Base-by-base conservation (phyloP, 345 rosid species). In the Kandelia obovata region DNA sequence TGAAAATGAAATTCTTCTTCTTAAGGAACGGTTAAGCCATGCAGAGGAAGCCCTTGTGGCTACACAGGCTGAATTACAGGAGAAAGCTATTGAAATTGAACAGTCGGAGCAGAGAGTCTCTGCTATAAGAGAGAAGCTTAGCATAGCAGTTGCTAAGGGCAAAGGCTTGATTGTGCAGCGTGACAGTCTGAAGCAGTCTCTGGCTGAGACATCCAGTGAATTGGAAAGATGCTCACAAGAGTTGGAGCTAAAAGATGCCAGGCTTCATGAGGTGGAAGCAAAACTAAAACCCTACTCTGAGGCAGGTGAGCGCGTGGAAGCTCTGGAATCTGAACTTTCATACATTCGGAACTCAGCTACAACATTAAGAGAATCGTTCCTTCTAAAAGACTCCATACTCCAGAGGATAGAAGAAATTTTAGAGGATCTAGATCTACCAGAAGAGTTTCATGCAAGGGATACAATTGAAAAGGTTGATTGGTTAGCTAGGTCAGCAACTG, bases 301-400 rank as follows among this genome's bases (percentile, higher is more conserved):
- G 86, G 95, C 95, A 37, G 95, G 96, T 67, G 98, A 89, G 80
- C 95, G 89, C 28, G 93, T 83, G 78, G 97, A 88, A 78, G 93
- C 99, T 78, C 76, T 92, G 77, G 99, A 95, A 77, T 89, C 99
- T 68, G 99, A 95, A 73, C 99, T 95, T 74, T 86, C 99, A 32
- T 95, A 92, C 83, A 95, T 95, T 81, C 99, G 97, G 70, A 88
- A 89, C 75, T 95, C 99, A 64, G 97, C 99, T 76, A 87, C 92
- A 70, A 89, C 96, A 63, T 75, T 94, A 69, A 86, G 98, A 76
- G 98, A 94, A 79, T 94, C 98, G 10, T 94, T 94, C 73, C 97
- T 94, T 75, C 90, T 84, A 61, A 94, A 94, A 82, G 98, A 94
- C 79, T 94, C 98, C 21, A 80, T 94, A 71, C 91, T 94, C 61